Evolutionary conservation across 768 basidiomycete species (phyloP), one percentile per base, ranked within the genome.

Genomic region (Galerina sulciceps): DNA sequence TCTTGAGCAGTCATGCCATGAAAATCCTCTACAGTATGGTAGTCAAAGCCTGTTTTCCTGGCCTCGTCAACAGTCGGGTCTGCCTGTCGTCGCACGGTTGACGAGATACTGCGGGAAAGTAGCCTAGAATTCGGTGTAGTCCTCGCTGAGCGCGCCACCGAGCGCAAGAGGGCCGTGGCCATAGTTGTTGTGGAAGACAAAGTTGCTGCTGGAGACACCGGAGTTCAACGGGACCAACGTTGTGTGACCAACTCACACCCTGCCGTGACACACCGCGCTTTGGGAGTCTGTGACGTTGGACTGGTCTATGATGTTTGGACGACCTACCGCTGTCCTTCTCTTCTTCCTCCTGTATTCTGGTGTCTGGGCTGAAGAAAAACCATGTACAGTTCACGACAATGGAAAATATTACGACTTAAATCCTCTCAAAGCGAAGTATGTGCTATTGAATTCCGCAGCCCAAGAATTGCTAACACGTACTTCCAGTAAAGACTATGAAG

Each of bases 11-110:
- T 77, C 80, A 94, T 80, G 38, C 87, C 86, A 62, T 95, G 93
- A 55, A 95, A 73, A 75, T 94, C 94, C 74, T 95, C 93, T 47
- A 93, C 91, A 13, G 86, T 80, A 57, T 92, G 89, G 48, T 85
- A 85, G 51, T 88, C 86, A 66, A 86, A 84, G 2, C 79, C 79
- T 63, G 76, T 81, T 76, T 79, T 85, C 47, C 67, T 71, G 8
- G 65, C 65, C 36, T 74, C 71, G 36, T 67, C 64, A 10, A 70
- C 58, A 9, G 69, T 47, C 57, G 54, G 58, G 62, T 79, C 69
- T 10, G 63, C 63, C 62, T 73, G 71, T 34, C 63, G 64, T 15
- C 63, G 50, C n/a, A 61, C 55, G 45, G 75, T 45, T 15, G 80
- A 65, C 42, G 80, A 75, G 47, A 82, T 63, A 62, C 71, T 74